These are phyloP conservation scores for Colletotrichum costaricense DNA, from an alignment of 2,329 filamentous ascomycete species.

Conservation along the genomic window DNA sequence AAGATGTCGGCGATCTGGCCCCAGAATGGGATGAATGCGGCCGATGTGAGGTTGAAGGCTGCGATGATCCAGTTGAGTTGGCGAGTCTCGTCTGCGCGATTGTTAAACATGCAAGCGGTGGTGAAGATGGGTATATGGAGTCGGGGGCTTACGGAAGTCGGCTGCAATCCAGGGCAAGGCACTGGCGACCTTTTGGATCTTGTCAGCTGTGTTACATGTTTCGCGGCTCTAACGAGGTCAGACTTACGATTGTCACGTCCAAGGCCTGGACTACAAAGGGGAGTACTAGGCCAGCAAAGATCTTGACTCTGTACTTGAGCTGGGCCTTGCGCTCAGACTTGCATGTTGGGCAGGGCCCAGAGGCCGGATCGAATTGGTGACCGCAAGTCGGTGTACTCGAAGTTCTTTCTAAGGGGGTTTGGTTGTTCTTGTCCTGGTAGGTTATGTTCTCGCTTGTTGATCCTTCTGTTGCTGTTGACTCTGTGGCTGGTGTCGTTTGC, in stretches of 20 bases:
- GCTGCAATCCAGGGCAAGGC: conserved; percentile 66
- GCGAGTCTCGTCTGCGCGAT: conserved; percentile 56
- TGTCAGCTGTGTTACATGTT: neutral
- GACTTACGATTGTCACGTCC: conserved; percentile 68
- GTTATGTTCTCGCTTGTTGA: neutral
- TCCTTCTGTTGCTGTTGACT: neutral
- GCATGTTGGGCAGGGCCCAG: conserved; percentile 43
- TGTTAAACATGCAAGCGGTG: neutral
- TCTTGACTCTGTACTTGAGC: conserved; percentile 64
- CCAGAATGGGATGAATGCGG: conserved; percentile 75
- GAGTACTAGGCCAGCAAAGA: conserved; percentile 68
- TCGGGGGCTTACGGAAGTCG: conserved; percentile 59
- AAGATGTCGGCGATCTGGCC: conserved; percentile 74
- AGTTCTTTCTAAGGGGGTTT: neutral
- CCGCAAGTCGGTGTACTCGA: neutral
- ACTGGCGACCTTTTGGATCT: conserved; percentile 45
- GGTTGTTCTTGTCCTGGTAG: neutral
- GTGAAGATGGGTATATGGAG: no score
- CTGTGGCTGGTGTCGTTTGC: neutral
- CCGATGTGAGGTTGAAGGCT: conserved; percentile 74
- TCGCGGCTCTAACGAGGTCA: no score
- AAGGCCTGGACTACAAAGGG: conserved; percentile 72
- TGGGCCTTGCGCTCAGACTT: conserved; percentile 47
- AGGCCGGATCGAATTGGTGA: conserved; percentile 5
- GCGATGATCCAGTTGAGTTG: conserved; percentile 78